Evolutionary conservation across 441 rosid species (phyloP).

Genomic region (Pelargonium cotyledonis): DNA sequence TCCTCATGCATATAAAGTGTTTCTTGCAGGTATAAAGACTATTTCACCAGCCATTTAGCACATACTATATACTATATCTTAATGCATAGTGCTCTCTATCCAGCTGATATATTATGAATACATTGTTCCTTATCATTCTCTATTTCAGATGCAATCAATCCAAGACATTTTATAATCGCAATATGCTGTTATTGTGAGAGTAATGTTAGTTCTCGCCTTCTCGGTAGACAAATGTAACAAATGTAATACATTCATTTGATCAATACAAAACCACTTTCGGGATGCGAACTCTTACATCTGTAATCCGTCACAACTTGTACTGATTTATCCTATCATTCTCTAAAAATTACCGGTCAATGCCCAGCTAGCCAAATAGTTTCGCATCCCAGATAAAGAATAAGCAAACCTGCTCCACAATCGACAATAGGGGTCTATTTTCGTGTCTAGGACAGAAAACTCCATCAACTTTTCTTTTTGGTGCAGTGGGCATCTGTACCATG

Average conservation of each 20-base stretch:
- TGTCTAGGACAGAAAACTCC: constrained; percentile 1
- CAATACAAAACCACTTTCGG: background rate
- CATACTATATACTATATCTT: background rate
- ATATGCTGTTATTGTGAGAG: background rate
- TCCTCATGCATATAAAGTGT: background rate
- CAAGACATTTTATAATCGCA: background rate
- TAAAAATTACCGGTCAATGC: background rate
- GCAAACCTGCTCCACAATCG: background rate
- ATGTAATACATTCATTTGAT: background rate
- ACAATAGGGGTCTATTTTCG: constrained; percentile 6
- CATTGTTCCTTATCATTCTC: background rate
- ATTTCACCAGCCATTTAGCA: background rate
- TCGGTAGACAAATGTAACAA: background rate
- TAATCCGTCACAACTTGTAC: background rate
- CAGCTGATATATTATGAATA: background rate
- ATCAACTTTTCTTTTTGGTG: constrained; percentile 40
- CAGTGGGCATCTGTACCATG: constrained; percentile 93
- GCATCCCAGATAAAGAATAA: background rate
- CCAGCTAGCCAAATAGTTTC: background rate
- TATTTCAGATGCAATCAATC: background rate
- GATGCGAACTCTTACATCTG: background rate
- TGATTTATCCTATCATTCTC: background rate
- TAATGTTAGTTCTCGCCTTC: background rate
- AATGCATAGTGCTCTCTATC: background rate
- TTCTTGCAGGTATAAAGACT: background rate